Percentiles rank a stretch among this genome's conserved stretches.
These are phyloP conservation scores for Lagenidium sp. DNA, from an alignment of 352 stramenopile species.

Conservation along the genomic window DNA sequence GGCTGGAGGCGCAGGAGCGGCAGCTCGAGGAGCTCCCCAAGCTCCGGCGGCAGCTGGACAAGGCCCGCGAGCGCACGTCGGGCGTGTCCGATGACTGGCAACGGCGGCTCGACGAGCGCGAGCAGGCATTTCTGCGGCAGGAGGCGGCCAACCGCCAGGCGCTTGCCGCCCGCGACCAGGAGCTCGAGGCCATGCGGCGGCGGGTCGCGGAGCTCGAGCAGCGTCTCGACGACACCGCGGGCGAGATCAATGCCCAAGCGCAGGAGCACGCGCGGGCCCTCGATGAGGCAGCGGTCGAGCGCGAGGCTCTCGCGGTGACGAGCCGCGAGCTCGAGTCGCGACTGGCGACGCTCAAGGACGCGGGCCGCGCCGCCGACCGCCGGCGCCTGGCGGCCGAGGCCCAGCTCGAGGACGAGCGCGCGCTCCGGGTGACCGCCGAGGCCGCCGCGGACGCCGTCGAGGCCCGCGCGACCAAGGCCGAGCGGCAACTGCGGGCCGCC, in stretches of 20 bases:
- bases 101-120: slow-evolving; percentile 22
- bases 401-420: slow-evolving; percentile 25
- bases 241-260: slow-evolving; percentile 9
- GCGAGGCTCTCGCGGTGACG: slow-evolving; percentile 14
- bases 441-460: slow-evolving; percentile 38
- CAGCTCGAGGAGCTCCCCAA: slow-evolving; percentile 39
- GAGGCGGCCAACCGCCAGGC: slow-evolving; percentile 34
- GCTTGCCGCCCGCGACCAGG: slow-evolving; percentile 14
- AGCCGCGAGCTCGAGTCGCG: slow-evolving; percentile 26
- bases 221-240: slow-evolving; percentile 1
- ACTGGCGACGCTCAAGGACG: slow-evolving; percentile 16
- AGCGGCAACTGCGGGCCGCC: slow-evolving; percentile 20
- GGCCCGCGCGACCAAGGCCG: slow-evolving; percentile 21
- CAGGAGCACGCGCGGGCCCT: slow-evolving; percentile 1
- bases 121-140: slow-evolving; percentile 44
- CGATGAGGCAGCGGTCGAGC: slow-evolving; percentile 15
- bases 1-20: slow-evolving; percentile 18
- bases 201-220: slow-evolving; percentile 16
- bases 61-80: slow-evolving; percentile 30
- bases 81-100: slow-evolving; percentile 24
- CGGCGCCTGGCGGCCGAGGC: slow-evolving; percentile 20
- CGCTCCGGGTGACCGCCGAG: slow-evolving; percentile 31
- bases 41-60: slow-evolving; percentile 40
- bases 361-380: slow-evolving; percentile 17
- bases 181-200: slow-evolving; percentile 16